These are phyloP conservation scores for Hylodesmum podocarpum DNA, from an alignment of 306 rosid genomes.

Conservation along the genomic window DNA sequence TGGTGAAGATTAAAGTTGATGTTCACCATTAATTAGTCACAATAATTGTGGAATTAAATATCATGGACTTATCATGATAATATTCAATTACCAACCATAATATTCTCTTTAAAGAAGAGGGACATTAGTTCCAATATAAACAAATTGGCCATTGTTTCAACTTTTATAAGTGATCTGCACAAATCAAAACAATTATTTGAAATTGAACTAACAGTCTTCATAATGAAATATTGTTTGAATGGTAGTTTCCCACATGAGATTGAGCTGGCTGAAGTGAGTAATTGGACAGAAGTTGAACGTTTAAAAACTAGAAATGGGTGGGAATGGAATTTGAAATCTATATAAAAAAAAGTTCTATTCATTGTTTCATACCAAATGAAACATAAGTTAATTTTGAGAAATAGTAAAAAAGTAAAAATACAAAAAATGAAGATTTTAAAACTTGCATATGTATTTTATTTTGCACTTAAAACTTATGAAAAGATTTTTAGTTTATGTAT, in stretches of 20 bases:
- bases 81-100: constrained; percentile 7
- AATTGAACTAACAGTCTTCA: neutral
- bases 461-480: no score
- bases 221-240: neutral
- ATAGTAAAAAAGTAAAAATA: neutral
- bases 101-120: constrained; percentile 17
- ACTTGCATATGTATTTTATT: neutral
- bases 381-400: neutral
- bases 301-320: neutral
- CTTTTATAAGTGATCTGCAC: neutral
- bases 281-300: no score
- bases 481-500: no score
- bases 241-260: neutral
- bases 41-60: constrained; percentile 34
- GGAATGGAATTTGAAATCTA: neutral
- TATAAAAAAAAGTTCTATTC: neutral
- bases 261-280: constrained; percentile 22
- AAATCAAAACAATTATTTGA: constrained; percentile 12
- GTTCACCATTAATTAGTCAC: constrained; percentile 24
- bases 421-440: neutral
- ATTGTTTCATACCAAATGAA: constrained; percentile 7
- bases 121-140: neutral
- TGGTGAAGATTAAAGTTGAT: constrained; percentile 37
- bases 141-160: neutral
- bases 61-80: constrained; percentile 22